Base-by-base conservation (phyloP, 257 asterid genomes). In the Oldenlandia corymbosa region DNA sequence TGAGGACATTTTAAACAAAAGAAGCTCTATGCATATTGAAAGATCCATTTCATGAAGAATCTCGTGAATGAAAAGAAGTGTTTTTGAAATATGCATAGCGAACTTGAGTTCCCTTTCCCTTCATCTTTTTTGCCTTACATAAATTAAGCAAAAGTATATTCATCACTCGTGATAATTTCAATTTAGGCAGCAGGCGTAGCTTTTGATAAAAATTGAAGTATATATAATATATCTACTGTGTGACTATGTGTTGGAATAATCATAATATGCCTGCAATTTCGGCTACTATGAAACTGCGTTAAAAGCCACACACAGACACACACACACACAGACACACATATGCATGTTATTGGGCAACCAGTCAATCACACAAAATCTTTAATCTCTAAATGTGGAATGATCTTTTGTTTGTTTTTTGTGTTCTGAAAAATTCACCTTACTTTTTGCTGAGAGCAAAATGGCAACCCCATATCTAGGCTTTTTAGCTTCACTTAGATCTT, bases 341-440 rank as follows among this genome's bases (percentile, higher is more conserved):
- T n/a, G n/a, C n/a, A n/a, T n/a, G n/a, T 36, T 45, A 68, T 49
- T 59, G 72, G 61, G 53, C 67, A 59, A 32, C n/a, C 53, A 37
- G 67, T 68, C 72, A 68, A 34, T 68, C 61, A 59, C 61, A 59
- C 61, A 23, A 68, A 59, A 68, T 68, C 72, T 68, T 46, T 26
- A 34, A 9, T n/a, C n/a, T 49, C 51, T 68, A 58, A 28, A 16
- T 68, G 45, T 7, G 72, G 72, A 68, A 68, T 60, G 61, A 68
- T 68, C 72, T 68, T 68, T 68, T 68, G 72, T 68, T 58, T 59
- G 66, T 37, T 68, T 58, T 28, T 58, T 16, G 58, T 52, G 48
- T 49, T 60, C 49, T 66, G 49, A 59, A 5, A 32, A 45, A 47
- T 59, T 31, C 56, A 58, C 10, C 60, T 26, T 58, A 58, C 60